These are phyloP conservation scores for Citrullus amarus DNA, from an alignment of 306 rosid genomes.

Conservation along the genomic window DNA sequence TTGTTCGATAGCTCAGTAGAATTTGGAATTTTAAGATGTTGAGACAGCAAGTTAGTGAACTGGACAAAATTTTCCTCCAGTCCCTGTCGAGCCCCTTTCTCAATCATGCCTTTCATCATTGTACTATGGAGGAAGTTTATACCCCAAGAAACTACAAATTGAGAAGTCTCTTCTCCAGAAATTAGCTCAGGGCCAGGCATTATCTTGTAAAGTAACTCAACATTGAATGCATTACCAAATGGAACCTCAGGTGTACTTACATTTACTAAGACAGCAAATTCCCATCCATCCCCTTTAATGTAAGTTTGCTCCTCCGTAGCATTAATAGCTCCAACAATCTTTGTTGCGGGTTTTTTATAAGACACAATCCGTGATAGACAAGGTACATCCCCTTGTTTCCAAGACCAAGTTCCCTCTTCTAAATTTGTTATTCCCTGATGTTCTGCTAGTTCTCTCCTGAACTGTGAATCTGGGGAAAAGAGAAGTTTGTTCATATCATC, in stretches of 20 bases:
- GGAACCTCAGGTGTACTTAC: slow-evolving; percentile 85
- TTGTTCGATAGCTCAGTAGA: slow-evolving; percentile 29
- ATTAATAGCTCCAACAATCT: slow-evolving; percentile 45
- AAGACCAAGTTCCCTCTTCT: slow-evolving; percentile 62
- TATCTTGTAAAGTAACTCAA: slow-evolving; percentile 80
- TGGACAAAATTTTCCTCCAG: slow-evolving; percentile 59
- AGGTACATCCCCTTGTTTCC: slow-evolving; percentile 45
- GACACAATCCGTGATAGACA: slow-evolving; percentile 52
- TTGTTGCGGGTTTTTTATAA: slow-evolving; percentile 51
- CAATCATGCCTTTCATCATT: slow-evolving; percentile 75
- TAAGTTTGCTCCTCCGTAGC: slow-evolving; percentile 81
- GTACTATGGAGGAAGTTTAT: slow-evolving; percentile 59
- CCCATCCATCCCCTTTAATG: slow-evolving; percentile 41
- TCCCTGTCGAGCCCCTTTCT: slow-evolving; percentile 59
- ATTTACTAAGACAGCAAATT: slow-evolving; percentile 37
- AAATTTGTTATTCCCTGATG: slow-evolving; percentile 45
- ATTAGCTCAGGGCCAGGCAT: slow-evolving; percentile 40
- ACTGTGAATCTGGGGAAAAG: slow-evolving; percentile 60
- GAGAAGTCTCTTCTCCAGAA: slow-evolving; percentile 45
- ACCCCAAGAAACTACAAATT: slow-evolving; percentile 60
- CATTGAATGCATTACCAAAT: slow-evolving; percentile 53
- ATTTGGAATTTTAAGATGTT: slow-evolving; percentile 32
- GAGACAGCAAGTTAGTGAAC: slow-evolving; percentile 35
- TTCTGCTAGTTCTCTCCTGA: slow-evolving; percentile 52
- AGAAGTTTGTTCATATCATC: slow-evolving; percentile 42